Evolutionary conservation across 495 filamentous ascomycete genomes (phyloP), one percentile per base, ranked within the genome.

Genomic region (Tuber melanosporum): DNA sequence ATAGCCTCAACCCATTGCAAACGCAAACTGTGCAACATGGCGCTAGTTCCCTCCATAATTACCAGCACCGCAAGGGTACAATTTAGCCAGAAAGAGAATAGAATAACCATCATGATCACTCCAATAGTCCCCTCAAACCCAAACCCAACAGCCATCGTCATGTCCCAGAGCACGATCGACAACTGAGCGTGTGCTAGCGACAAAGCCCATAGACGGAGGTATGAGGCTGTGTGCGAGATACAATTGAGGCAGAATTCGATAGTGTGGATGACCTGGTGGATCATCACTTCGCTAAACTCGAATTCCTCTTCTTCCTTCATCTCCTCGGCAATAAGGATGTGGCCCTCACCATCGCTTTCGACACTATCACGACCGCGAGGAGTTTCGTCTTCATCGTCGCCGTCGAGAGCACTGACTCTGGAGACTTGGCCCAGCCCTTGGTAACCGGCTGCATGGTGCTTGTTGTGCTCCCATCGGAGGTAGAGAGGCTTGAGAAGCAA

Each of bases 1-100:
- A 98, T 98, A n/a, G 95, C 94, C 85, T 99, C 95, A 76, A 99
- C 95, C 95, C 95, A 99, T 83, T 98, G 96, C 76, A 99, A 88
- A 87, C 95, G 90, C 79, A 99, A 87, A 77, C 92, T 94, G 85
- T 98, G 96, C 87, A 97, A 89, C 93, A 95, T 94, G 71, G 93
- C 93, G 84, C 90, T 91, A 44, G 92, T 94, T 71, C 93, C 93
- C 83, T 95, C 93, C 92, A 95, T 95, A 73, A 93, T 87, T 3
- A 87, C 85, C 72, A 87, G 77, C 22, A 87, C 84, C 32, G 83
- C 82, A 70, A 87, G 80, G 47, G 85, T 97, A 72, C 97, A 89
- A 78, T 88, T 87, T 83, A 99, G 98, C 93, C 94, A 99, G 57
- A 93, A 81, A 76, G 88, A 91, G 86, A 98, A 98, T 46, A 90